Evolutionary conservation across 371 early-diverging fungal species (phyloP).

Genomic region (Mucor lusitanicus): DNA sequence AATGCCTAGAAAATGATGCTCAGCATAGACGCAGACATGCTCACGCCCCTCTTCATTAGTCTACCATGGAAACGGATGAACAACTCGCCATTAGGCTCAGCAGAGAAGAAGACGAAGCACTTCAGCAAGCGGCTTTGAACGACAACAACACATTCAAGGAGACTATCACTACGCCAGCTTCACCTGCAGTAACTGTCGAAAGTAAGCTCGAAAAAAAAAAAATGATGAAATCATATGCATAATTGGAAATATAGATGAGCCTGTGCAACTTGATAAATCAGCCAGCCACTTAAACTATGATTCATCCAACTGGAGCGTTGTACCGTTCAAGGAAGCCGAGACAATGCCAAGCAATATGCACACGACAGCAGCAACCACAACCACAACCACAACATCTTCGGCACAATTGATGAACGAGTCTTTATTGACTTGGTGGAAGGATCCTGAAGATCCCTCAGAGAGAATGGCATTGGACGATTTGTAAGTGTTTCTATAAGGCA

Average conservation of each 20-base stretch:
- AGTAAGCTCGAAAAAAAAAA: not conserved
- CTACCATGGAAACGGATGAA: constrained; percentile 4
- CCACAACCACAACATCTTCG: not conserved
- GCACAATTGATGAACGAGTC: not conserved
- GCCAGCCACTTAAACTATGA: constrained; percentile 3
- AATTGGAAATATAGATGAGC: not conserved
- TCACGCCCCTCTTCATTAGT: not conserved
- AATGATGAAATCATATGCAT: not conserved
- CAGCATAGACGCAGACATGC: not conserved
- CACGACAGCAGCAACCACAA: not conserved
- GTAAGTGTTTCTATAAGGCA: constrained; percentile 21
- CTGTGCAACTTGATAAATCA: constrained; percentile 2
- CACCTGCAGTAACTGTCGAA: not conserved
- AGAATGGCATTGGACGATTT: constrained; percentile 21
- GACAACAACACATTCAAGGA: not conserved
- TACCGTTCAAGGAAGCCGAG: constrained; percentile 21
- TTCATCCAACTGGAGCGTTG: constrained; percentile 33
- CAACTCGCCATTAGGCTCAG: constrained; percentile 9
- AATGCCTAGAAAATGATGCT: not conserved
- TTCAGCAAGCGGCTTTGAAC: not conserved
- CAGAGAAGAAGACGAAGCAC: constrained; percentile 2
- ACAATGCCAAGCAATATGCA: not conserved
- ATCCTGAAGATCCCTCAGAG: constrained; percentile 41
- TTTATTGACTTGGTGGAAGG: constrained; percentile 47
- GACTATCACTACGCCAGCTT: not conserved